phyloP scores from a whole-genome alignment of 768 basidiomycete genomes.

The Coprinopsis strossmayeri region DNA sequence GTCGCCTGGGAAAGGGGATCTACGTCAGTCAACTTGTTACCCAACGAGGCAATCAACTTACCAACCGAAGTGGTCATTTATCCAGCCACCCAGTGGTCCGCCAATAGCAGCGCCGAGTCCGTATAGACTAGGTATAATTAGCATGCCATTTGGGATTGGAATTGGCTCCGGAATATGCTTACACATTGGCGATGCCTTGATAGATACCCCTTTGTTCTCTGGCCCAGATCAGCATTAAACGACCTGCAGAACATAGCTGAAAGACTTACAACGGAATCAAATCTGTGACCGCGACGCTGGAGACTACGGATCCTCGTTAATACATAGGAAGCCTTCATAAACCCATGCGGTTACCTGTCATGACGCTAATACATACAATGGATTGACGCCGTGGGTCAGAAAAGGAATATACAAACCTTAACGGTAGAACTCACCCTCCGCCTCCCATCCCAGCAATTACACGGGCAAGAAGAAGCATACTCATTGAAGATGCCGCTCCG shows the following conservation, averaged over 20 bases:
- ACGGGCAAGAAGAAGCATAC: constrained; percentile 69
- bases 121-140: constrained; percentile 51
- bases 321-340: constrained; percentile 10
- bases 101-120: constrained; percentile 80
- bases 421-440: constrained; percentile 60
- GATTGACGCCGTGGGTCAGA: constrained; percentile 18
- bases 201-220: constrained; percentile 86
- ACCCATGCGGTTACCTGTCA: constrained; percentile 10
- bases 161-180: too few species aligned
- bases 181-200: constrained; percentile 90
- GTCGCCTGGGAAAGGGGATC: constrained; percentile 48
- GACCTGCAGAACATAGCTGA: constrained; percentile 1
- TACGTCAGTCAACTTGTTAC: constrained; percentile 7
- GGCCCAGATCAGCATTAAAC: too few species aligned
- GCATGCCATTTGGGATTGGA: too few species aligned
- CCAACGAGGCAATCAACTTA: constrained; percentile 27
- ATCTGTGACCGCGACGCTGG: constrained; percentile 81
- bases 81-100: constrained; percentile 78
- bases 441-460: constrained; percentile 90
- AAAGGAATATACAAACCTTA: constrained; percentile 4
- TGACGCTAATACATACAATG: constrained; percentile 12
- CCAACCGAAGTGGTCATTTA: constrained; percentile 85
- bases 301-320: constrained; percentile 43
- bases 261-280: constrained; percentile 69
- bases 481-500: constrained; percentile 85